Conservation (phyloP, 2,329 filamentous ascomycete genomes). For the Pseudocercospora macadamiae region DNA sequence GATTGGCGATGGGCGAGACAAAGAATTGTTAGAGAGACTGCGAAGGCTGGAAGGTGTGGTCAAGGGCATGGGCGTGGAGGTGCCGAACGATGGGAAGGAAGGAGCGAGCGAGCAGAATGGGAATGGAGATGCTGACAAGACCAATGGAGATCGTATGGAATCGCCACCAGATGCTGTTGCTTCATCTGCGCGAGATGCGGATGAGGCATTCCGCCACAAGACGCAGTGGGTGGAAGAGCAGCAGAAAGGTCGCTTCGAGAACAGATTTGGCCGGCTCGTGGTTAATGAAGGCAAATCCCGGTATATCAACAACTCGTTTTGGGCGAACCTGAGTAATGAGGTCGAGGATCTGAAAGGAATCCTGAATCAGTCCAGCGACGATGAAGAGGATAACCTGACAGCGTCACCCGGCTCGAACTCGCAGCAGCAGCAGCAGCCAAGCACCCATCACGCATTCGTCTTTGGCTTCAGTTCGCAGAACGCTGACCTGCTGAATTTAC, state of each 20-base stretch:
- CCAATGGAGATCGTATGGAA: neutral
- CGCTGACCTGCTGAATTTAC: slow-evolving; percentile 66
- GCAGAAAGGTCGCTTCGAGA: slow-evolving; percentile 36
- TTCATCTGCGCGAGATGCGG: slow-evolving; percentile 1
- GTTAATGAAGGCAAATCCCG: slow-evolving; percentile 70
- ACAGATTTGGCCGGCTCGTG: slow-evolving; percentile 68
- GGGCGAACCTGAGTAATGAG: slow-evolving; percentile 72
- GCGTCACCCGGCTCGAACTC: slow-evolving; percentile 36
- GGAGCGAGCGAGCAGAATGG: slow-evolving; percentile 5
- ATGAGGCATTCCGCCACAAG: slow-evolving; percentile 27
- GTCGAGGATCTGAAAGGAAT: slow-evolving; percentile 66
- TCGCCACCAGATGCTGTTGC: neutral
- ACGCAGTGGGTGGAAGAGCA: slow-evolving; percentile 33
- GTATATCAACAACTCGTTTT: slow-evolving; percentile 75
- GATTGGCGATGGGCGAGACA: slow-evolving; percentile 59
- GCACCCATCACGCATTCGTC: slow-evolving; percentile 71
- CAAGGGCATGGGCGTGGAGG: slow-evolving; percentile 57
- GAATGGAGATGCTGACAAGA: neutral
- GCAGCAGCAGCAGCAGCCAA: slow-evolving; percentile 37
- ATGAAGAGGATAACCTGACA: slow-evolving; percentile 60
- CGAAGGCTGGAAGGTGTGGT: slow-evolving; percentile 77
- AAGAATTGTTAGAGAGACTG: slow-evolving; percentile 72
- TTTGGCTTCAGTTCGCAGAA: slow-evolving; percentile 73
- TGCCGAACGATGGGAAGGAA: slow-evolving; percentile 22
- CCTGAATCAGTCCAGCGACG: slow-evolving; percentile 63